Evolutionary conservation across 257 asterid genomes (phyloP).

Genomic region (Solanum tarapatanum): DNA sequence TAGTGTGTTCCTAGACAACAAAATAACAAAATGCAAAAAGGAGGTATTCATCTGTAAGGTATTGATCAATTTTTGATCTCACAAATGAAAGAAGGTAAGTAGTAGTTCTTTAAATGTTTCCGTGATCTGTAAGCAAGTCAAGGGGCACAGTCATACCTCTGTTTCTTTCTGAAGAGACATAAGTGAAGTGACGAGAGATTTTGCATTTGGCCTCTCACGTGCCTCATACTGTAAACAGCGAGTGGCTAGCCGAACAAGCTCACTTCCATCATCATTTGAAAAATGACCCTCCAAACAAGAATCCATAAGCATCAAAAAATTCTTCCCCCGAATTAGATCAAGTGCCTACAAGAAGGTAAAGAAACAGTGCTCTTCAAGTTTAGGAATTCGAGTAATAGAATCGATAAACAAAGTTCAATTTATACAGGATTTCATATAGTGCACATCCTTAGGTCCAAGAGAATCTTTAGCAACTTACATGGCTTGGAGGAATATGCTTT

Average conservation of each 20-base stretch:
- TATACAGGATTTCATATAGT: background rate
- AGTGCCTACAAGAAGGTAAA: slow-evolving; percentile 43
- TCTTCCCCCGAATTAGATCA: slow-evolving; percentile 71
- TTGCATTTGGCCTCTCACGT: slow-evolving; percentile 85
- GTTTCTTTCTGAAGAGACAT: slow-evolving; percentile 65
- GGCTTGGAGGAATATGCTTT: slow-evolving; percentile 52
- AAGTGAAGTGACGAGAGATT: slow-evolving; percentile 57
- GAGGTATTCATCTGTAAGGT: background rate
- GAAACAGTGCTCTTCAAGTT: background rate
- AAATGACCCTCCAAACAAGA: slow-evolving; percentile 90
- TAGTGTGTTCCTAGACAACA: background rate
- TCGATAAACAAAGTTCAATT: background rate
- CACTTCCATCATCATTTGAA: slow-evolving; percentile 84
- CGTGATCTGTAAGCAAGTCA: background rate
- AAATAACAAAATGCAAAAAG: background rate
- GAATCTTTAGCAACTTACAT: slow-evolving; percentile 17
- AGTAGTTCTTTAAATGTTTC: background rate
- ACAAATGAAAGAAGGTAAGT: background rate
- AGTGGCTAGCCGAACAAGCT: slow-evolving; percentile 69
- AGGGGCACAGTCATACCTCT: slow-evolving; percentile 28
- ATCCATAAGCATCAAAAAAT: slow-evolving; percentile 74
- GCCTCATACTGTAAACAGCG: slow-evolving; percentile 88
- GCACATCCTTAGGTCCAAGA: background rate
- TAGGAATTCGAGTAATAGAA: background rate
- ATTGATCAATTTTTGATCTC: background rate